Evolutionary conservation across 2,329 filamentous ascomycete species (phyloP).

Genomic region (Westerdykella sp.): DNA sequence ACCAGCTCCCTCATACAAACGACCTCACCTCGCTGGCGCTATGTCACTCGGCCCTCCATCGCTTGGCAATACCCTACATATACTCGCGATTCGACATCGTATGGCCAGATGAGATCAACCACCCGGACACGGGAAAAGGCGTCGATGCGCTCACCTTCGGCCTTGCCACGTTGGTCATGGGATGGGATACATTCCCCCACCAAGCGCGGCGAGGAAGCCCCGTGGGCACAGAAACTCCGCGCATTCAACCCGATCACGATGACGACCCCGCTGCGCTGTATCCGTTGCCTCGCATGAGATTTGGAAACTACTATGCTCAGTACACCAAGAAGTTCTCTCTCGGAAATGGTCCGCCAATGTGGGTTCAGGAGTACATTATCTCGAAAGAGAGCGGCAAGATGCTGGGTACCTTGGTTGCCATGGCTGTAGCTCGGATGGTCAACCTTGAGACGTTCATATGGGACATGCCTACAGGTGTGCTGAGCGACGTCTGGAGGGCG

Average conservation of each 20-base stretch:
- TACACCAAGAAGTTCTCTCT: conserved; percentile 78
- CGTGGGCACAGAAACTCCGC: background rate
- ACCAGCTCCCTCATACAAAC: conserved; percentile 70
- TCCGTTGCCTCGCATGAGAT: conserved; percentile 40
- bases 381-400: conserved; percentile 81
- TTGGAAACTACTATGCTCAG: conserved; percentile 70
- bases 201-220: conserved; percentile 24
- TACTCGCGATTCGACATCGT: conserved; percentile 85
- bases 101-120: conserved; percentile 67
- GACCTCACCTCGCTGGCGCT: conserved; percentile 72
- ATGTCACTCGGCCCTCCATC: conserved; percentile 71
- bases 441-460: conserved; percentile 77
- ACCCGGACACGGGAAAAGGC: conserved; percentile 60
- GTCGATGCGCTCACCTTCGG: conserved; percentile 81
- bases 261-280: conserved; percentile 18
- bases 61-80: conserved; percentile 68
- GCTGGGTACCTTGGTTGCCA: conserved; percentile 74
- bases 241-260: background rate
- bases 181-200: conserved; percentile 56
- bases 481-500: conserved; percentile 75
- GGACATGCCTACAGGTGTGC: conserved; percentile 83
- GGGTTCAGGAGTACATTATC: conserved; percentile 76
- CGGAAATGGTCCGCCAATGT: conserved; percentile 71
- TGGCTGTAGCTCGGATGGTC: conserved; percentile 74
- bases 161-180: conserved; percentile 71